Conservation (phyloP, 495 filamentous ascomycete species). For the Glonium stellatum region DNA sequence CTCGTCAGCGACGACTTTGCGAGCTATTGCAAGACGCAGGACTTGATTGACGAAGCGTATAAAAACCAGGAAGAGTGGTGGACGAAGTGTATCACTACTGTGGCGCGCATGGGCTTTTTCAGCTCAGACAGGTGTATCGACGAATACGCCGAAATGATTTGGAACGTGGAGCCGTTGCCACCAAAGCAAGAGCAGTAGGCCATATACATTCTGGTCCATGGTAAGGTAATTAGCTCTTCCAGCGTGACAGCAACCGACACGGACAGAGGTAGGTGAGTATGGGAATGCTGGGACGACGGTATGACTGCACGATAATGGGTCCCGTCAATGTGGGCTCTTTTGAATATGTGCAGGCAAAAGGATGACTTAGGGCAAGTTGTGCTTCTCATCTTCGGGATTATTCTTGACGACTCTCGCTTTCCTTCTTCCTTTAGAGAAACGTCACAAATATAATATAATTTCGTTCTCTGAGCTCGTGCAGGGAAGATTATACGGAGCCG, state of each 20-base stretch:
- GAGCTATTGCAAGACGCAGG: conserved; percentile 83
- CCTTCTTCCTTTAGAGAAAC: background rate
- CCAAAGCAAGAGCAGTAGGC: conserved; percentile 27
- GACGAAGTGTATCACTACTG: conserved; percentile 77
- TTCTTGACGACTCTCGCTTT: background rate
- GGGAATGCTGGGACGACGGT: no score
- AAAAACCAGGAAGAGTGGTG: conserved; percentile 86
- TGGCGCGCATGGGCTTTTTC: conserved; percentile 95
- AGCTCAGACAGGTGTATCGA: conserved; percentile 92
- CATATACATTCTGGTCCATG: no score
- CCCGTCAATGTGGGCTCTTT: no score
- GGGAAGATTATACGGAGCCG: no score
- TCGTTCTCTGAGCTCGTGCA: background rate
- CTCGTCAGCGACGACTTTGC: conserved; percentile 95
- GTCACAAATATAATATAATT: background rate
- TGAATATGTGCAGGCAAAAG: no score
- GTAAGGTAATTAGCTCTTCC: no score
- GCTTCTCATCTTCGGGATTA: no score
- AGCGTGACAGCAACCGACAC: no score
- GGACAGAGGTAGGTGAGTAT: no score
- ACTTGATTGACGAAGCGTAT: conserved; percentile 84
- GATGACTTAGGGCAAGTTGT: no score
- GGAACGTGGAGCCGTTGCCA: conserved; percentile 79
- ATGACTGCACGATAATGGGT: no score
- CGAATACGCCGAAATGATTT: conserved; percentile 95